Evolutionary conservation across 2,329 filamentous ascomycete genomes (phyloP).

Genomic region (Colletotrichum zoysiae): DNA sequence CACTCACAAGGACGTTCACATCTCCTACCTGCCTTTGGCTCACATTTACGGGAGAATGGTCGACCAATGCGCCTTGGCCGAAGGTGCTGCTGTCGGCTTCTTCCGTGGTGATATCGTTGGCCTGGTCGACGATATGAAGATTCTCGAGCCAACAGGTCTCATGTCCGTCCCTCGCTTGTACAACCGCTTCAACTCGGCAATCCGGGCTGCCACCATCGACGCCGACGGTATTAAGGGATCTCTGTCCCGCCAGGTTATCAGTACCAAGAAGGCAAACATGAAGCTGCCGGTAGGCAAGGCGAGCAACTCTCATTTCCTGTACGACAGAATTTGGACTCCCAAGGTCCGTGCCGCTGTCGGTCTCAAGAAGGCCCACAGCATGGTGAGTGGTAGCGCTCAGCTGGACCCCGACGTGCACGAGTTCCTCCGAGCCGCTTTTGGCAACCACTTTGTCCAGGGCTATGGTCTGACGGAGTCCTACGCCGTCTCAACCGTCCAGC

Average conservation of each 20-base stretch:
- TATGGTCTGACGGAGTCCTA: conserved; percentile 97
- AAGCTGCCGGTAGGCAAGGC: conserved; percentile 78
- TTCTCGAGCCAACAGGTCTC: conserved; percentile 85
- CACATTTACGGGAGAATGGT: conserved; percentile 92
- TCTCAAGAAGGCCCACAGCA: conserved; percentile 76
- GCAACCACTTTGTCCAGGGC: conserved; percentile 83
- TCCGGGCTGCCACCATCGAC: conserved; percentile 83
- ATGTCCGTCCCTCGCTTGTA: conserved; percentile 91
- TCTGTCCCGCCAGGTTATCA: conserved; percentile 83
- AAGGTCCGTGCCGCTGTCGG: conserved; percentile 89
- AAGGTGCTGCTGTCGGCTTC: conserved; percentile 84
- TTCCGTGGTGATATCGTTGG: conserved; percentile 93
- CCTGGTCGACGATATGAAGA: conserved; percentile 91
- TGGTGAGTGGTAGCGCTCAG: conserved; percentile 91
- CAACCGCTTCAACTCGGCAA: conserved; percentile 88
- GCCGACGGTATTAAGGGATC: conserved; percentile 84
- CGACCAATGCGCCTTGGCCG: conserved; percentile 80
- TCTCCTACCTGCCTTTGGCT: conserved; percentile 92
- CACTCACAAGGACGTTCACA: conserved; percentile 68
- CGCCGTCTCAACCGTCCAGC: conserved; percentile 79
- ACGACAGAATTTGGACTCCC: conserved; percentile 89
- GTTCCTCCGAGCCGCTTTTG: conserved; percentile 88
- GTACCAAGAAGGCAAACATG: conserved; percentile 84
- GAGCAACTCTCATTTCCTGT: conserved; percentile 82
- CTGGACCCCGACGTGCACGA: conserved; percentile 89